Evolutionary conservation across 1,284 basidiomycete genomes (phyloP).

Genomic region (Exsudoporus floridanus): DNA sequence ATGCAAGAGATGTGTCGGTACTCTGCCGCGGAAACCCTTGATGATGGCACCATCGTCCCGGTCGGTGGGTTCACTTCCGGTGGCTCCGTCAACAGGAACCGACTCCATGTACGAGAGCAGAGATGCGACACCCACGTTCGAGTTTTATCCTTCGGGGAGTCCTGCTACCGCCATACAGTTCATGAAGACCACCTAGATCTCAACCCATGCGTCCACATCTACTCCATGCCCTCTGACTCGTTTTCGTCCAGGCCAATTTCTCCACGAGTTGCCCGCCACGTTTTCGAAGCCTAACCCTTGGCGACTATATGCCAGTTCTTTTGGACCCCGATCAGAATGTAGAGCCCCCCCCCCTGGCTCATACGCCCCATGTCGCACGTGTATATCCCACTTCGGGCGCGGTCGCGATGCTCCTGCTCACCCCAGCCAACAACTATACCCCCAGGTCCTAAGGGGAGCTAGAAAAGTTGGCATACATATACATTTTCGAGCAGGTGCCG

Average conservation of each 20-base stretch:
- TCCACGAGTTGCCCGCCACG: conserved; percentile 35
- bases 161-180: conserved; percentile 44
- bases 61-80: too few relatives aligned
- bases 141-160: conserved; percentile 49
- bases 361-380: conserved; percentile 69
- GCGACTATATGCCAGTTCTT: conserved; percentile 45
- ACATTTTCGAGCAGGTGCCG: conserved; percentile 71
- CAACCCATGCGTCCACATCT: conserved; percentile 58
- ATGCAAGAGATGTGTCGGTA: conserved; percentile 86
- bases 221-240: conserved; percentile 55
- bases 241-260: conserved; percentile 54
- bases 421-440: conserved; percentile 83
- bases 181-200: conserved; percentile 41
- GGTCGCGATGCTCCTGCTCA: conserved; percentile 86
- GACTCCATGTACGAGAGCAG: conserved; percentile 63
- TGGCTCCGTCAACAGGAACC: conserved; percentile 78
- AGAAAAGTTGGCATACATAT: conserved; percentile 84
- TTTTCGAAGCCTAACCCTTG: neutral
- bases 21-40: conserved; percentile 74
- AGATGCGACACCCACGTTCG: conserved; percentile 32
- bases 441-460: conserved; percentile 73
- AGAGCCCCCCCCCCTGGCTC: conserved; percentile 55
- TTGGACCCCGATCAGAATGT: conserved; percentile 60
- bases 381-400: conserved; percentile 94
- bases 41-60: conserved; percentile 60